Evolutionary conservation across 139 green algal species (phyloP), one percentile per base, ranked within the genome.

Genomic region (Astrephomene gubernaculifera): DNA sequence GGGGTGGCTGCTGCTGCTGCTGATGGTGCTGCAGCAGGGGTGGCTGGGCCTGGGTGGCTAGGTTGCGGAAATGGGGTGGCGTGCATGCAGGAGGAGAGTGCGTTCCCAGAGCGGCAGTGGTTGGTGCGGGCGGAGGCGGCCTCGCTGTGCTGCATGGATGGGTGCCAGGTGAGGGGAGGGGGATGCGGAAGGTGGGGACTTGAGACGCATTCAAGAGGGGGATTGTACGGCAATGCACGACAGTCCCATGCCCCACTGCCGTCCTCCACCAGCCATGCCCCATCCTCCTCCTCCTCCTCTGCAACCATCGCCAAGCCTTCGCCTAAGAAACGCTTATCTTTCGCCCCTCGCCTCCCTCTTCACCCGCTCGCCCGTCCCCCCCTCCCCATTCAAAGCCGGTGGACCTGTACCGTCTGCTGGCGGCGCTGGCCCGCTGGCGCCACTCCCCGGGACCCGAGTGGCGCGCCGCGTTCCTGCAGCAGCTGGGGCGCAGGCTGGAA

Each of bases 321-420:
- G 49, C 49, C 49, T 17, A n/a, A n/a, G n/a, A n/a, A n/a, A n/a
- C n/a, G n/a, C n/a, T n/a, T 12, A 57, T 57, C 17, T 57, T 17
- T 57, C 49, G 17, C 49, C 49, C 49, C 49, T 57, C n/a, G 64
- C 64, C 33, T 71, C 31, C 21, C 35, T 19, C 14, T 69, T 24
- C 43, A 43, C 29, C 27, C 7, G 31, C 71, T 14, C 4, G 2
- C 71, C 71, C 33, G 3, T 39, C 2, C 6, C 53, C 44, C 39
- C 22, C 19, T 43, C 39, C 52, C 44, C 44, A 2, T 41, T 33
- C 72, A 19, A 44, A 85, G 79, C 64, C 79, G 2, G 44, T 78
- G 79, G 64, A 85, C 33, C 43, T 85, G 45, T 75, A 57, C 79
- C 79, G 64, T 0, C 44, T 44, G 24, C 33, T 76, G 44, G 41